Percentiles rank a stretch among this genome's conserved stretches.
phyloP scores from a whole-genome alignment of 2,329 filamentous ascomycete species.

The Exophiala aquamarina region DNA sequence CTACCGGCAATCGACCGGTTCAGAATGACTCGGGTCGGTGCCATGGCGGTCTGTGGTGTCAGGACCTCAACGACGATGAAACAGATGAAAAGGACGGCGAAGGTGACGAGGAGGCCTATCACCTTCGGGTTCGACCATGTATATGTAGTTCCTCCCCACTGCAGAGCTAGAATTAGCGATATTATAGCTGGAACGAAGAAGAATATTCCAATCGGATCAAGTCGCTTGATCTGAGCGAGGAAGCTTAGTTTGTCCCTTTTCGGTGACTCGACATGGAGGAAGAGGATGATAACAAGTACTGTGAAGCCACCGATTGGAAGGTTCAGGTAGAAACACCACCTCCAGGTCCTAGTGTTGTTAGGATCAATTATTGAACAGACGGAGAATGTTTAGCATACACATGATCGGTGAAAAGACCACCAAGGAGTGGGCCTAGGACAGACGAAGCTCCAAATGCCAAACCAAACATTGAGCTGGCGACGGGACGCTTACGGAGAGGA shows the following conservation, averaged over 20 bases:
- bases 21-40: slow-evolving; percentile 39
- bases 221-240: slow-evolving; percentile 41
- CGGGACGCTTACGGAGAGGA: slow-evolving; percentile 46
- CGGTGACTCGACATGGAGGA: slow-evolving; percentile 30
- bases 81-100: slow-evolving; percentile 36
- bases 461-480: slow-evolving; percentile 41
- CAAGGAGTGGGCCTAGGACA: slow-evolving; percentile 32
- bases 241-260: slow-evolving; percentile 25
- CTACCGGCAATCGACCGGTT: slow-evolving; percentile 37
- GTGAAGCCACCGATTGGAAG: slow-evolving; percentile 34
- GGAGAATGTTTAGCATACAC: slow-evolving; percentile 6
- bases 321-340: slow-evolving; percentile 40
- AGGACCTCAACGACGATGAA: slow-evolving; percentile 39
- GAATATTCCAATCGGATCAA: slow-evolving; percentile 46
- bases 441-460: slow-evolving; percentile 31
- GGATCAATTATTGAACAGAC: no score
- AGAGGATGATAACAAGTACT: slow-evolving; percentile 28
- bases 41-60: slow-evolving; percentile 41
- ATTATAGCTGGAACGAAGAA: slow-evolving; percentile 41
- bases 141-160: slow-evolving; percentile 43
- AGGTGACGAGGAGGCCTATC: slow-evolving; percentile 49
- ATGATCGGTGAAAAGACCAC: slow-evolving; percentile 33
- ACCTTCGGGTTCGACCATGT: slow-evolving; percentile 41
- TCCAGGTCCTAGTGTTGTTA: slow-evolving; percentile 24
- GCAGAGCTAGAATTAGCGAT: slow-evolving; percentile 47